Base-by-base conservation (phyloP, 2,329 filamentous ascomycete species). In the Lasiodiplodia citricola region DNA sequence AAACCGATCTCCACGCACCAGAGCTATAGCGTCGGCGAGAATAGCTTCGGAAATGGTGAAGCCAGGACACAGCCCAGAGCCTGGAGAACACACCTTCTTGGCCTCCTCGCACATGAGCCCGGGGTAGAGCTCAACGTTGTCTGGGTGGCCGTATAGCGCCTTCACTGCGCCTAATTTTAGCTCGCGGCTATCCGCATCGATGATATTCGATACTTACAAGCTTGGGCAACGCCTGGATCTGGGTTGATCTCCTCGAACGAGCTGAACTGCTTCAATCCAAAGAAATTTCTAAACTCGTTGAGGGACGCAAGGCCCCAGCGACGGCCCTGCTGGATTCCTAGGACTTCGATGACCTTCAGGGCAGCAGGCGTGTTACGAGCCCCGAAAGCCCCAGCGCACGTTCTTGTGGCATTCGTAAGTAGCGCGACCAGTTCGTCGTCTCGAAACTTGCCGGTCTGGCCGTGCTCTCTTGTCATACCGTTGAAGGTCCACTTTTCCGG, bases 281-380 rank as follows among this genome's bases (percentile, higher is more conserved):
- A 93, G 79, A 93, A 91, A 75, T 89, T 88, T 56, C 92, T 86
- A 82, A 94, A 94, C 80, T 94, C 92, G 75, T 94, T 95, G 63
- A 95, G 82, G 0, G 89, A 89, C 0, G 90, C 89, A 5, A 92
- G 80, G 70, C 92, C 89, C 92, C 92, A 94, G 69, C 85, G 86
- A 55, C 92, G 84, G 7, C 89, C 88, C 69, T 93, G 91, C 37
- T 91, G 82, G 66, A 94, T 94, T 51, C 91, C 91, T 7, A 94
- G 81, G 51, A 94, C 90, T 77, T 94, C 92, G 14, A 86, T 80
- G n/a, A 82, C 76, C 63, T 82, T 82, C 73, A 86, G 71, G 70
- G 81, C 83, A 3, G 77, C 77, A 0, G 84, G 84, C 2, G 84
- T 82, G 13, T 83, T 80, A 71, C 84, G 80, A 2, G 84, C 81